Conservation (phyloP, 2,329 filamentous ascomycete genomes). For the Beauveria australis region DNA sequence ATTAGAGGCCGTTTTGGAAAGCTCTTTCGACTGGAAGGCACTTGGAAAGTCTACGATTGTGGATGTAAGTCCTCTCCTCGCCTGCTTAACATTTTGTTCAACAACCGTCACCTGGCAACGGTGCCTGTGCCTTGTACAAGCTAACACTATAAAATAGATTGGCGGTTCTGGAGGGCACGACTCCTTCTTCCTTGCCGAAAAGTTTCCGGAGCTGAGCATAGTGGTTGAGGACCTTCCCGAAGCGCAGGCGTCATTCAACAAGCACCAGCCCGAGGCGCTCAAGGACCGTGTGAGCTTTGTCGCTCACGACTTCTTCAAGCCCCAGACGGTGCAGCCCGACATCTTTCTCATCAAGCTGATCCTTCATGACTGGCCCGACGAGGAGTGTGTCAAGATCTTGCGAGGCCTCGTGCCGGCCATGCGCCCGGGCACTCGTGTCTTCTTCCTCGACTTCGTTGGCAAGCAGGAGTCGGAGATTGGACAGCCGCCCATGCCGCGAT, state of each 20-base stretch:
- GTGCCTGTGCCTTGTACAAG: too few species aligned
- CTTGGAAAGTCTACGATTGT: conserved; percentile 29
- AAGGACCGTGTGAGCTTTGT: conserved; percentile 26
- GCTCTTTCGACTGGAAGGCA: conserved; percentile 28
- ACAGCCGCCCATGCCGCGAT: conserved; percentile 23
- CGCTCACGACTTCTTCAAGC: conserved; percentile 31
- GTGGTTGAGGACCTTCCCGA: conserved; percentile 37
- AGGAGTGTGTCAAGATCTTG: conserved; percentile 31
- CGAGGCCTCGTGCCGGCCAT: conserved; percentile 34
- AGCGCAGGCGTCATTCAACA: conserved; percentile 26
- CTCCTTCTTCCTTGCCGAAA: conserved; percentile 30
- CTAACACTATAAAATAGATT: conserved; percentile 20
- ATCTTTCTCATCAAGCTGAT: conserved; percentile 46
- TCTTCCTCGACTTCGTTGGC: conserved; percentile 32
- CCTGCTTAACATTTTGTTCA: background rate
- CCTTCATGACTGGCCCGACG: conserved; percentile 48
- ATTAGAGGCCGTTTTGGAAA: conserved; percentile 25
- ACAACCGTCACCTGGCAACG: too few species aligned
- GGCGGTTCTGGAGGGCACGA: conserved; percentile 36
- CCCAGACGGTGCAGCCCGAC: conserved; percentile 32
- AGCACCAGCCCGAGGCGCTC: conserved; percentile 26
- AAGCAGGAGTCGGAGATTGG: conserved; percentile 22
- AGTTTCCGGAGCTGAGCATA: conserved; percentile 32
- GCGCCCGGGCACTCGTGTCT: conserved; percentile 32
- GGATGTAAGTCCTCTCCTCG: conserved; percentile 26